Base-by-base conservation (phyloP, 164 flowering plant species). In the Tinospora cordifolia region DNA sequence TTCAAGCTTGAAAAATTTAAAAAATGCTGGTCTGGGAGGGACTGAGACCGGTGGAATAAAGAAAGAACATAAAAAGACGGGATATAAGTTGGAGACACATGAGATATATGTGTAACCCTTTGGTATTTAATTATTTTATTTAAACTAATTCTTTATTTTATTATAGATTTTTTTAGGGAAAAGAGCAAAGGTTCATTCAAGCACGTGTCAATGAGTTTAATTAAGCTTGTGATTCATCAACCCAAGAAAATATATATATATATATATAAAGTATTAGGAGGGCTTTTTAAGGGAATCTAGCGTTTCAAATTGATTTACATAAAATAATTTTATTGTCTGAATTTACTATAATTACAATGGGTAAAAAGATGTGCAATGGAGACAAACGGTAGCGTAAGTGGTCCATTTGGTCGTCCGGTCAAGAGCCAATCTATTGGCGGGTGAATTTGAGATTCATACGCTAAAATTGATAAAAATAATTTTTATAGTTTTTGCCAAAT, bases 61-160 rank as follows among this genome's bases (percentile, higher is more conserved):
- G 36, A 19, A 30, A 36, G 67, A 21, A 77, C 75, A 78, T 49
- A 75, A 80, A 82, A 80, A 82, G 67, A 30, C n/a, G 79, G 76
- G 77, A 77, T 74, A 58, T 54, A 72, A 82, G 82, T 81, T 77
- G 82, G 81, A 63, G 63, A 78, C 82, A 76, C 81, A 78, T 76
- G 84, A 70, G 66, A 34, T 36, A 19, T 54, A 17, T 54, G 49
- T 36, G 63, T 71, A 72, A 51, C 65, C 25, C 44, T 72, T 74
- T 58, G 60, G 49, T 40, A 63, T 70, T 75, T 72, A 40, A 70
- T 67, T 67, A 36, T 54, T 21, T 19, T 54, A 17, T 21, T 19
- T 54, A 17, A 51, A 19, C 14, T 47, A 47, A 3, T 47, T 13
- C 14, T 47, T 47, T 4, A 19, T 47, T 47, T 47, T 14, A 47